phyloP scores from a whole-genome alignment of 2,329 filamentous ascomycete species.

The Paecilomyces fulvus region DNA sequence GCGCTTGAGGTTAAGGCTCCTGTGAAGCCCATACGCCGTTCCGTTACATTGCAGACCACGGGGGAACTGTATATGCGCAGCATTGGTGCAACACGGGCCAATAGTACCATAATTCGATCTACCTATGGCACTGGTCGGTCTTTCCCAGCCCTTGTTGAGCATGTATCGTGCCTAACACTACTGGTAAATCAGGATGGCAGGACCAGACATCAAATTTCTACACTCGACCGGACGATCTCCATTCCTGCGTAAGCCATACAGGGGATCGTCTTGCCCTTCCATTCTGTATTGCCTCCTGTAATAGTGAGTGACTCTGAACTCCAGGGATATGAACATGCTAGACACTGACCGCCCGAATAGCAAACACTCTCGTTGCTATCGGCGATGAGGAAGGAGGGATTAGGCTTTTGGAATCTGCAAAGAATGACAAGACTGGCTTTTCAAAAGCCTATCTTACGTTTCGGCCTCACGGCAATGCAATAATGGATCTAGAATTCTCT shows the following conservation, averaged over 20 bases:
- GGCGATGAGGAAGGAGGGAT: conserved; percentile 63
- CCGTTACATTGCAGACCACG: conserved; percentile 27
- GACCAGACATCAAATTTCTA: conserved; percentile 54
- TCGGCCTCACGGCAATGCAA: conserved; percentile 59
- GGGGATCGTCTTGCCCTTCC: conserved; percentile 44
- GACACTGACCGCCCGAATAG: conserved; percentile 13
- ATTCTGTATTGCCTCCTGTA: conserved; percentile 58
- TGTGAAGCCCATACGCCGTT: conserved; percentile 27
- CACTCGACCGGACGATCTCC: conserved; percentile 46
- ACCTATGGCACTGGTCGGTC: conserved; percentile 30
- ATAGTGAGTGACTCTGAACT: conserved; percentile 42
- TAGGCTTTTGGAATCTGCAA: conserved; percentile 53
- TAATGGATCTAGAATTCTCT: conserved; percentile 64
- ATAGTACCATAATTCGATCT: conserved; percentile 24
- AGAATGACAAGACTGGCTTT: conserved; percentile 44
- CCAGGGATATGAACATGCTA: not conserved
- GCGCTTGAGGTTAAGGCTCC: conserved; percentile 5
- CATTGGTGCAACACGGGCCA: conserved; percentile 20
- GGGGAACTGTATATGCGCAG: conserved; percentile 32
- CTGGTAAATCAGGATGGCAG: conserved; percentile 43
- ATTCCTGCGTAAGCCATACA: conserved; percentile 38
- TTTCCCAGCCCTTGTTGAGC: not conserved
- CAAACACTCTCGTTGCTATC: conserved; percentile 59
- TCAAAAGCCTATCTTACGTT: conserved; percentile 51
- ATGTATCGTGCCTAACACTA: not conserved